Evolutionary conservation across 1,284 basidiomycete genomes (phyloP).

Genomic region (Psilocybe mexicana): DNA sequence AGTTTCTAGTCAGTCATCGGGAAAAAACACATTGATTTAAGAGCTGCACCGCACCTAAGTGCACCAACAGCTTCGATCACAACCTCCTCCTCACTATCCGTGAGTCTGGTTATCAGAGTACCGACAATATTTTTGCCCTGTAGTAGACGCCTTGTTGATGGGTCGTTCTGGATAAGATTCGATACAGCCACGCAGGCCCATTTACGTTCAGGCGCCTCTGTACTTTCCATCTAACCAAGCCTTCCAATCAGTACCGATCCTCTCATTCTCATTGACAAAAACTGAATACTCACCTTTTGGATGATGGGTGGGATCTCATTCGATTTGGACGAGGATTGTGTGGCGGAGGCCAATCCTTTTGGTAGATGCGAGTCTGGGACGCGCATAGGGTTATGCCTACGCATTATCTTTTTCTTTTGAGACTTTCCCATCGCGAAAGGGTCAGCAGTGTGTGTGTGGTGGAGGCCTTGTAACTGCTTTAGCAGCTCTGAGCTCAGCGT

Average conservation of each 20-base stretch:
- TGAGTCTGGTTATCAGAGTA: constrained; percentile 78
- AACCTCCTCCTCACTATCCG: constrained; percentile 85
- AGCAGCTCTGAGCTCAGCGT: too few species aligned
- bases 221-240: constrained; percentile 62
- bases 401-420: constrained; percentile 78
- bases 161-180: constrained; percentile 84
- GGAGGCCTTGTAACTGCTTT: not conserved
- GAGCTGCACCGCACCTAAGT: constrained; percentile 55
- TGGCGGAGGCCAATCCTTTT: constrained; percentile 70
- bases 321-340: constrained; percentile 70
- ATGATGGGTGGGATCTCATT: constrained; percentile 83
- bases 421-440: constrained; percentile 76
- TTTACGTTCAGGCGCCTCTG: constrained; percentile 78
- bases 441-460: not conserved
- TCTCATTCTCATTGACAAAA: not conserved
- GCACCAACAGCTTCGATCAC: constrained; percentile 85
- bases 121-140: constrained; percentile 92
- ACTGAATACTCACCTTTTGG: constrained; percentile 60
- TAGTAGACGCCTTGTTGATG: constrained; percentile 82
- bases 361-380: constrained; percentile 90
- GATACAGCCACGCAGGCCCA: constrained; percentile 94
- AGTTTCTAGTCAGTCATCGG: constrained; percentile 6
- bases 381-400: constrained; percentile 87
- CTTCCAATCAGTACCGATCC: constrained; percentile 2
- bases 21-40: not conserved